Base-by-base conservation (phyloP, 179 eudicot species). In the Nepenthes alata region DNA sequence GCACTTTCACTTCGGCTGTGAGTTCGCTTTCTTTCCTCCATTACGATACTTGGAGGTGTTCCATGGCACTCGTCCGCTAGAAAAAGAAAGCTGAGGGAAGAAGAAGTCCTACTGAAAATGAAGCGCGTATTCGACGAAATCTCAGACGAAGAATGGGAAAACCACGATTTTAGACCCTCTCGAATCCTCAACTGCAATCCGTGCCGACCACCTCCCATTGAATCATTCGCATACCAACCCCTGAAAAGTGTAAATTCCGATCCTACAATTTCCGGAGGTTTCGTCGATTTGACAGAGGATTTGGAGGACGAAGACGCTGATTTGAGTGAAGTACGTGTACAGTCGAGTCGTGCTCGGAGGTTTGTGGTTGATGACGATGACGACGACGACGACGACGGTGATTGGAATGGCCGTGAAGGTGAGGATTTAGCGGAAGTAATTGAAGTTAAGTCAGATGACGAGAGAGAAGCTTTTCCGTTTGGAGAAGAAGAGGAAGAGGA, bases 141-240 rank as follows among this genome's bases (percentile, higher is more conserved):
- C 62, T 85, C 95, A 53, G 95, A 89, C 71, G 88, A 85, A 7
- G 95, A 87, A 45, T 89, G 97, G 97, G 80, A 78, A 0, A 73
- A 75, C 25, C 83, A 83, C 76, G 37, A 55, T 53, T 88, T 89
- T 81, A 73, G 81, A 48, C 87, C 95, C 64, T 85, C 96, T 2
- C 78, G 78, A 56, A 57, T 80, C 74, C 75, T 88, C 79, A 73
- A 61, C 57, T 63, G 76, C 45, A 47, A 39, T 35, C 59, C 80
- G 47, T 36, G 58, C 38, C 57, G 66, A 6, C 70, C 68, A 10
- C 74, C 80, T 51, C 63, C 84, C 10, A 85, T 76, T 41, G 86
- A 83, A 68, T 79, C 87, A 59, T 82, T 90, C 68, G 82, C 81
- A 0, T 85, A 76, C 67, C 73, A 59, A 5, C 74, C 67, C 5